Evolutionary conservation across 164 flowering plant species (phyloP), one percentile per base, ranked within the genome.

Genomic region (Liriodendron chinense): DNA sequence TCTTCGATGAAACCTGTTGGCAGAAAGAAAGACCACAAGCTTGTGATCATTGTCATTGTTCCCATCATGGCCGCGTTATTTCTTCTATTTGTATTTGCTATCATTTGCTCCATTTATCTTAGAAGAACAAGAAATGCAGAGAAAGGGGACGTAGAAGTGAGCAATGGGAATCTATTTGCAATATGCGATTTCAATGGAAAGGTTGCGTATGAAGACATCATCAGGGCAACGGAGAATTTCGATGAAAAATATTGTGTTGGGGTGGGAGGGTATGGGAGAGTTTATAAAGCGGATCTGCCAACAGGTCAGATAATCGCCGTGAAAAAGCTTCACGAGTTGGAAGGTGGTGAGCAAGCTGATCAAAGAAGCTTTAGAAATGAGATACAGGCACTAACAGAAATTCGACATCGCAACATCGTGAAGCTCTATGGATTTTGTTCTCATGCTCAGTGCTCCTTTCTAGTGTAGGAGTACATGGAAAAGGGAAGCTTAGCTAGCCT

Each of bases 401-500:
- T n/a, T n/a, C n/a, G n/a, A n/a, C n/a, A n/a, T n/a, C n/a, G n/a
- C n/a, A n/a, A n/a, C n/a, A n/a, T n/a, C n/a, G n/a, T n/a, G n/a
- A n/a, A n/a, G n/a, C n/a, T n/a, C n/a, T n/a, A n/a, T n/a, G n/a
- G n/a, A n/a, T n/a, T n/a, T n/a, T n/a, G n/a, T n/a, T n/a, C n/a
- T n/a, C n/a, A n/a, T n/a, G n/a, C n/a, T n/a, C n/a, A n/a, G n/a
- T n/a, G n/a, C n/a, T n/a, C n/a, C n/a, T n/a, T n/a, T n/a, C n/a
- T n/a, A n/a, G n/a, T n/a, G n/a, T n/a, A n/a, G n/a, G n/a, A n/a
- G n/a, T n/a, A n/a, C n/a, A n/a, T n/a, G n/a, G n/a, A n/a, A 83
- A 84, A 83, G 68, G 95, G 93, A 0, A 88, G 91, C 69, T 59
- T 88, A 70, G 81, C 81, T 9, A 83, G 76, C 20, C 81, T 86